Evolutionary conservation across 73 alveolate species (phyloP), one percentile per base, ranked within the genome.

Genomic region (Paramecium sonneborni): DNA sequence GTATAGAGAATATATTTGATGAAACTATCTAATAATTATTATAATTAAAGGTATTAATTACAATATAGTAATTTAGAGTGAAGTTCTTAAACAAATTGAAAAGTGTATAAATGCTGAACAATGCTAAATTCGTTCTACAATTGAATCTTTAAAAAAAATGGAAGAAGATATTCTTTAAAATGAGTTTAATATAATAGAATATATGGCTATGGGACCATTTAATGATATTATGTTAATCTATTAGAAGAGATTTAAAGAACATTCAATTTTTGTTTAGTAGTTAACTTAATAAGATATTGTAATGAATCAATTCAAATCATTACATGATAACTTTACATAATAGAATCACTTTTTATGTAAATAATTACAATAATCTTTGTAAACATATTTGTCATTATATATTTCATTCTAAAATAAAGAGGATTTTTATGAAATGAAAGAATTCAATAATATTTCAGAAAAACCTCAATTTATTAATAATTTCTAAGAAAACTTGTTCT

Each of bases 181-280:
- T 79, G 90, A 79, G 20, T 79, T 79, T 14, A 79, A 79, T 24
- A 79, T 79, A 20, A 39, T 79, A 46, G 90, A 79, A 79, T 79
- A 41, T 41, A 79, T 79, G 90, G 41, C 69, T 3, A 79, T 79
- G 90, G 90, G 90, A 8, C 90, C 90, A 20, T 79, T 79, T 44
- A 79, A 79, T 79, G 90, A 79, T 6, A 43, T 79, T 14, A 79
- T 79, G 69, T 23, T 15, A 10, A 44, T 79, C 20, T 79, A 79
- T 44, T 18, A 79, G 32, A 43, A 79, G 74, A 79, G 26, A 23
- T 79, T 79, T 23, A 43, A 79, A 43, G 90, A 79, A 44, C 90
- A 79, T 24, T 41, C 69, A 8, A 79, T 39, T 4, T 79, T 79
- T 79, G 32, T 15, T 44, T 8, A 79, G 11, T 34, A 79, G 55